phyloP scores from a whole-genome alignment of 306 rosid species.

The Luffa acutangula region DNA sequence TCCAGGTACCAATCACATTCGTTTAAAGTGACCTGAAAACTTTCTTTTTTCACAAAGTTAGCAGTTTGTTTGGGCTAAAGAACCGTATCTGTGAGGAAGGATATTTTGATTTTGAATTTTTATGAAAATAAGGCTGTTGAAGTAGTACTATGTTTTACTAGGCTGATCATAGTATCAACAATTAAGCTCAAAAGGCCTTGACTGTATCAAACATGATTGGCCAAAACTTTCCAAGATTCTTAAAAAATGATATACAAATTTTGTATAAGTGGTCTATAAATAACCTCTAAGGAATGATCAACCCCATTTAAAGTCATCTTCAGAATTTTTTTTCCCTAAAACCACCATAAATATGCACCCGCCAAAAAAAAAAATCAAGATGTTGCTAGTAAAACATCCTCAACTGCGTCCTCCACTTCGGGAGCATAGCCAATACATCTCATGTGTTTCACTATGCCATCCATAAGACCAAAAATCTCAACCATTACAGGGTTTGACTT shows the following conservation, averaged over 20 bases:
- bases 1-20: not conserved
- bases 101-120: not conserved
- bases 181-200: no score
- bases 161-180: no score
- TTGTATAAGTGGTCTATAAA: not conserved
- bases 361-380: not conserved
- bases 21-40: not conserved
- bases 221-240: no score
- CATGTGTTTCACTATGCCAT: slow-evolving; percentile 55
- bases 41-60: not conserved
- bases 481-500: slow-evolving; percentile 34
- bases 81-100: not conserved
- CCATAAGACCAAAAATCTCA: slow-evolving; percentile 30
- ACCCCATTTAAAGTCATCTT: not conserved
- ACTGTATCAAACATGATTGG: no score
- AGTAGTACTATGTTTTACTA: not conserved
- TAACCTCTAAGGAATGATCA: not conserved
- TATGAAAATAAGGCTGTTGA: not conserved
- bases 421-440: slow-evolving; percentile 22
- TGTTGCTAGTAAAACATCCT: not conserved
- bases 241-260: no score
- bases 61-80: not conserved
- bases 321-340: not conserved
- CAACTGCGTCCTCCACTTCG: slow-evolving; percentile 21
- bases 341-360: not conserved